Base-by-base conservation (phyloP, 108 stramenopile genomes). In the Cyclotella atomus region DNA sequence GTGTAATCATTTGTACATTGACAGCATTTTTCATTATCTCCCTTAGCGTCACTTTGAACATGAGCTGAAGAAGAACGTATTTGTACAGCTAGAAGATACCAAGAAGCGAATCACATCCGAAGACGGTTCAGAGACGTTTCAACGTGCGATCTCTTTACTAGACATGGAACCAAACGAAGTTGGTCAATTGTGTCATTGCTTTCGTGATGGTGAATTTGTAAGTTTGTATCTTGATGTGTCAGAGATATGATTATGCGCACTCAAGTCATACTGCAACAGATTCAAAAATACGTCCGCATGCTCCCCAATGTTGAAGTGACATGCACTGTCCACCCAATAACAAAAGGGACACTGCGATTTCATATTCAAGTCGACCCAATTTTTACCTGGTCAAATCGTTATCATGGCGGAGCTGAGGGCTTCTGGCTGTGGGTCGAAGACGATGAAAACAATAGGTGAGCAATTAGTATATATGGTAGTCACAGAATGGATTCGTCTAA, bases 391-490 rank as follows among this genome's bases (percentile, higher is more conserved):
- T 70, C 78, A 43, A 81, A 72, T 29, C 84, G 91, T 38, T 85
- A 84, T 83, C 95, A 96, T 70, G 96, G 98, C 16, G 85, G 88
- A 7, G 90, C 87, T 6, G 80, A 97, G 75, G 85, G 85, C 15
- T 99, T 94, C 56, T 97, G 96, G 95, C 65, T 99, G 19, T 98
- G 97, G 98, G 90, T 99, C 2, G 99, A 99, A 83, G 98, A 98
- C 61, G 72, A 82, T 8, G 87, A 90, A 15, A 95, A 83, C 50
- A 93, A 97, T 43, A 79, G 38, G 38, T 41, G 12, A 41, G 38
- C 9, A 41, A 9, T 41, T 6, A 6, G 12, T 41, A n/a, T n/a
- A n/a, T n/a, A n/a, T n/a, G n/a, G n/a, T n/a, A n/a, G n/a, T n/a
- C n/a, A n/a, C n/a, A n/a, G n/a, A n/a, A n/a, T n/a, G n/a, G n/a